Base-by-base conservation (phyloP, 129 eudicot genomes). In the Flaveria trinervia region DNA sequence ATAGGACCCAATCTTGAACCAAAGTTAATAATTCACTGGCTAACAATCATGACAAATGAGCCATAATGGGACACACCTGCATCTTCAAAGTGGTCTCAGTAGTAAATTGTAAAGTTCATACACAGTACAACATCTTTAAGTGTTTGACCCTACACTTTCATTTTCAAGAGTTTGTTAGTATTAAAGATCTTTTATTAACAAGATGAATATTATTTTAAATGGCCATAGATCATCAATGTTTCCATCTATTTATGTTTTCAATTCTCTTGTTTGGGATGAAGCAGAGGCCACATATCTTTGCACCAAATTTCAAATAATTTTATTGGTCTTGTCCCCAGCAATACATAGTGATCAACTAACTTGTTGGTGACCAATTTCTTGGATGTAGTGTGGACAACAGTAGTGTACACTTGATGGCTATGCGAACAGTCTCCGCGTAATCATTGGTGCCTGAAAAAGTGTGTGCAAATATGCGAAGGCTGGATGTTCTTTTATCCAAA, bases 1-100 rank as follows among this genome's bases (percentile, higher is more conserved):
- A 77, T 68, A 77, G 75, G 81, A 68, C 81, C 75, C 81, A 77
- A 51, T 77, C 69, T 57, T 51, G 23, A 65, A 49, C 25, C 41
- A 52, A 28, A 66, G 54, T 46, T 76, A 76, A 77, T 67, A 77
- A 68, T 77, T 77, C 60, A 68, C 81, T 36, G 59, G 18, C 59
- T 77, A 54, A 68, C 52, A 41, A 68, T 77, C 64, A 52, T 77
- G 75, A 67, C 68, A 56, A 51, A 68, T 55, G 46, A 44, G 60
- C 80, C 75, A 77, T 43, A 9, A 16, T 13, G 44, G 67, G 57
- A 68, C 75, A 68, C 75, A 77, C 68, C 43, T 39, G 20, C 52
- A 65, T 48, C 11, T 33, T 52, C 30, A 20, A 14, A 50, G 55
- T 30, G 44, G 44, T 64, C 44, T 49, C n/a, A 2, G n/a, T 49